Conservation (phyloP, 345 rosid species). For the Sonneratia alba region DNA sequence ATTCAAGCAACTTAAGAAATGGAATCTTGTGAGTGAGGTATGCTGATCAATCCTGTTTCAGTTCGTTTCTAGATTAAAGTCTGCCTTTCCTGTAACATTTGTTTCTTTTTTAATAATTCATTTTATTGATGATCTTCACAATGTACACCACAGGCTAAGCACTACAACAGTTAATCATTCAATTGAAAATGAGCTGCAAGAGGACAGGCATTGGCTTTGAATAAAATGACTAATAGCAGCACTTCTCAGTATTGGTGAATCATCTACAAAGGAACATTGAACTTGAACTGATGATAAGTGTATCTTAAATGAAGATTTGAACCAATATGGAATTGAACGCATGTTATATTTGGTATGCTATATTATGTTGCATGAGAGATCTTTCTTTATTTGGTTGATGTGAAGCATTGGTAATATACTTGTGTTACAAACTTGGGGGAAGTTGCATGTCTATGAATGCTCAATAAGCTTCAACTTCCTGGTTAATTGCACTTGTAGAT, state of each 20-base stretch:
- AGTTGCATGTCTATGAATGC: not conserved
- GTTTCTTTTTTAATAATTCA: not conserved
- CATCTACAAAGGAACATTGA: not conserved
- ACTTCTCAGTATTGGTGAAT: not conserved
- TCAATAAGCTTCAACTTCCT: not conserved
- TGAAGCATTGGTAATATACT: not conserved
- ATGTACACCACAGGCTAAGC: not conserved
- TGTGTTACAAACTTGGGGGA: not conserved
- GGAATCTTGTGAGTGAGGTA: conserved; percentile 88
- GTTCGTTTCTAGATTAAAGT: not conserved
- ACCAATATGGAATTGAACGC: not conserved
- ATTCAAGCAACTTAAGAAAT: conserved; percentile 83
- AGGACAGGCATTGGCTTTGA: not conserved
- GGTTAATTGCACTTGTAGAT: conserved; percentile 37
- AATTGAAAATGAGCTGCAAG: not conserved
- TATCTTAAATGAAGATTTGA: not conserved
- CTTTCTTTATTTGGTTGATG: not conserved
- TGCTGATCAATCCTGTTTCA: not conserved
- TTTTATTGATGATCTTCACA: not conserved
- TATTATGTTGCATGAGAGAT: not conserved
- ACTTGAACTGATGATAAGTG: not conserved
- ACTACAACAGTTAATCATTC: too few species aligned
- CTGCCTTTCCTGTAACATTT: not conserved
- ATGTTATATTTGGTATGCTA: not conserved
- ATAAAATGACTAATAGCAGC: not conserved